Conservation (phyloP, 352 stramenopile species). For the Pythium insidiosum region DNA sequence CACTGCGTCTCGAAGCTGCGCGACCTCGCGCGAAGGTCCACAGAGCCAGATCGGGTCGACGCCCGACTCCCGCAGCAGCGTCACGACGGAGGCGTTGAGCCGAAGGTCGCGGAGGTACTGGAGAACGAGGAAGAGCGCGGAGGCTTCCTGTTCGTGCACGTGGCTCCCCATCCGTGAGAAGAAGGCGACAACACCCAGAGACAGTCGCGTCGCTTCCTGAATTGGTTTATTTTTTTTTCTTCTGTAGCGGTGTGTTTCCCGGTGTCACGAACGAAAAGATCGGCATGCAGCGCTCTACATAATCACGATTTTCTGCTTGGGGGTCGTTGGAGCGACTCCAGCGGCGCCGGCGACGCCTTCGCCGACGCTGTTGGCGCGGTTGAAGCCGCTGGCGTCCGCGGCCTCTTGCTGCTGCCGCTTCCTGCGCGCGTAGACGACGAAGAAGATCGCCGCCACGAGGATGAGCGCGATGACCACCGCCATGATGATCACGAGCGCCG, state of each 20-base stretch:
- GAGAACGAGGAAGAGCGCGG: slow-evolving; percentile 47
- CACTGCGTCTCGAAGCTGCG: slow-evolving; percentile 42
- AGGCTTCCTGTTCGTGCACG: slow-evolving; percentile 4
- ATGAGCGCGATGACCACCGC: slow-evolving; percentile 50
- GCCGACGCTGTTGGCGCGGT: slow-evolving; percentile 26
- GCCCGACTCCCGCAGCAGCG: slow-evolving; percentile 43
- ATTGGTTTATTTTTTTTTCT: not conserved
- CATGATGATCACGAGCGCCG: slow-evolving; percentile 59
- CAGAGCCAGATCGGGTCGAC: slow-evolving; percentile 54
- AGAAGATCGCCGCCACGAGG: slow-evolving; percentile 55
- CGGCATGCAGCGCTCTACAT: slow-evolving; percentile 59
- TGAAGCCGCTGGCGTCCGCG: slow-evolving; percentile 35
- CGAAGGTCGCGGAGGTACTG: slow-evolving; percentile 33
- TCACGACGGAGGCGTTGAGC: slow-evolving; percentile 27
- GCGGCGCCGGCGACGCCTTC: slow-evolving; percentile 17
- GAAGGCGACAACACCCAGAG: too few species aligned
- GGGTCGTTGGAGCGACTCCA: slow-evolving; percentile 34
- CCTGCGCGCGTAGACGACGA: slow-evolving; percentile 68
- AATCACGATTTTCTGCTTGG: slow-evolving; percentile 70
- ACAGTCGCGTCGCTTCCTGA: too few species aligned
- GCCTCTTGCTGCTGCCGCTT: slow-evolving; percentile 56
- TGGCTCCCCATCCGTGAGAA: too few species aligned
- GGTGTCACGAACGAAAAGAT: too few species aligned
- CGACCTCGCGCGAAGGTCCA: slow-evolving; percentile 31
- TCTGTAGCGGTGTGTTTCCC: too few species aligned